Percentiles rank a stretch among this genome's conserved stretches.
Conservation (phyloP, 495 filamentous ascomycete species). For the Acidomyces sp. region DNA sequence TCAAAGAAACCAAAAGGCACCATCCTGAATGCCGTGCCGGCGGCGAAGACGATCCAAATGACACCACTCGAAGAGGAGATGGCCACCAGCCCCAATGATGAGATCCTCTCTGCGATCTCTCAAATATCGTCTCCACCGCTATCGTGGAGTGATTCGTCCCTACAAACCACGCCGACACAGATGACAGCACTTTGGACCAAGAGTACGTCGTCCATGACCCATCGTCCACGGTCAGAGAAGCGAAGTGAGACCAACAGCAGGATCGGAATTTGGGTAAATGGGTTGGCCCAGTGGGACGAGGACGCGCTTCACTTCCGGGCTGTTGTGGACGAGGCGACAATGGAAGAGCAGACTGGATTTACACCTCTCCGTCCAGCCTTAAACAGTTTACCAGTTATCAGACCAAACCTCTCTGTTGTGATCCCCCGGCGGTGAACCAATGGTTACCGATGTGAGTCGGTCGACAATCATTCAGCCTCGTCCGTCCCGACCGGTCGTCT, state of each 20-base stretch:
- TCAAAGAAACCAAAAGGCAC: slow-evolving; percentile 8
- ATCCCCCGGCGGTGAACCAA: slow-evolving; percentile 2
- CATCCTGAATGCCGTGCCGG: slow-evolving; percentile 11
- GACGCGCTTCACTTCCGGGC: background rate
- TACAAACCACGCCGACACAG: background rate
- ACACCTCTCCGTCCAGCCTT: slow-evolving; percentile 5
- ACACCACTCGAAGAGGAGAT: slow-evolving; percentile 24
- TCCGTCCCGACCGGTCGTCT: background rate
- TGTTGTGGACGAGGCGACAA: slow-evolving; percentile 4
- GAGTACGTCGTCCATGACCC: background rate
- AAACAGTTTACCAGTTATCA: background rate
- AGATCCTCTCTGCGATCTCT: slow-evolving; percentile 21
- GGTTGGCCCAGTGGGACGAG: slow-evolving; percentile 24
- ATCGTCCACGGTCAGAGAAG: slow-evolving; percentile 7
- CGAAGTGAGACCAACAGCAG: slow-evolving; percentile 11
- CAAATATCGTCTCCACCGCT: background rate
- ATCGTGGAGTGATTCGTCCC: background rate
- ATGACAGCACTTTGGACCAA: background rate
- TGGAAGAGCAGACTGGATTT: slow-evolving; percentile 3
- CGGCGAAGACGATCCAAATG: slow-evolving; percentile 9
- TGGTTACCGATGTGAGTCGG: background rate
- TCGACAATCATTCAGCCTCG: slow-evolving; percentile 2
- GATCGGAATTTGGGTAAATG: slow-evolving; percentile 28
- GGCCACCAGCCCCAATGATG: slow-evolving; percentile 27
- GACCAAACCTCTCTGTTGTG: slow-evolving; percentile 4